A percentile compares a stretch with the other conserved stretches of the same genome.
phyloP scores from a whole-genome alignment of 179 eudicot species.

The Actinidia polygama region DNA sequence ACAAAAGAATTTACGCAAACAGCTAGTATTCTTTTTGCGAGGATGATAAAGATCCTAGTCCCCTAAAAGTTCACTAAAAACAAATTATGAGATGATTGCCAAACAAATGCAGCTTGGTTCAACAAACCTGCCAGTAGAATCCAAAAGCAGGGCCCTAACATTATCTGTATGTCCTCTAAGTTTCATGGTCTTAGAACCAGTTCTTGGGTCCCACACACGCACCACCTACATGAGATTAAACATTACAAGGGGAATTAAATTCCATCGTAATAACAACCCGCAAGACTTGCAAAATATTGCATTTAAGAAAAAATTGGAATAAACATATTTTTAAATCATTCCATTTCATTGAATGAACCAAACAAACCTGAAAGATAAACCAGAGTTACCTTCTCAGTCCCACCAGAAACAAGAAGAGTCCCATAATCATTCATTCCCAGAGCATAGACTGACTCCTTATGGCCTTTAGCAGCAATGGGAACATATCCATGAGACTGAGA shows the following conservation, averaged over 20 bases:
- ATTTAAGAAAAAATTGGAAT: background rate
- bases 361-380: background rate
- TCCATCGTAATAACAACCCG: background rate
- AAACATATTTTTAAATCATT: slow-evolving; percentile 4
- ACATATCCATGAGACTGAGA: slow-evolving; percentile 75
- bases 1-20: background rate
- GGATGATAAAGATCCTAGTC: slow-evolving; percentile 5
- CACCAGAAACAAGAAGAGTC: slow-evolving; percentile 97
- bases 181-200: slow-evolving; percentile 95
- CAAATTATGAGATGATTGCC: background rate
- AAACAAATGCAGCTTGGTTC: slow-evolving; percentile 14
- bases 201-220: slow-evolving; percentile 99
- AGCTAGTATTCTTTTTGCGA: background rate
- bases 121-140: slow-evolving; percentile 94
- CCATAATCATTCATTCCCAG: slow-evolving; percentile 94
- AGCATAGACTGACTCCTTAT: slow-evolving; percentile 98
- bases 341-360: background rate
- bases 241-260: slow-evolving; percentile 10
- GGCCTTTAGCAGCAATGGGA: slow-evolving; percentile 97
- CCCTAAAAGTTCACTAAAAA: background rate
- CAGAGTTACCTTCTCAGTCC: slow-evolving; percentile 90
- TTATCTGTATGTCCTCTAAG: slow-evolving; percentile 98
- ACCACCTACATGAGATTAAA: slow-evolving; percentile 61
- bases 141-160: slow-evolving; percentile 88
- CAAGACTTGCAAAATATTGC: background rate